Conservation (phyloP, 2,329 filamentous ascomycete genomes). For the Cladosporium austrohemisphaericum region DNA sequence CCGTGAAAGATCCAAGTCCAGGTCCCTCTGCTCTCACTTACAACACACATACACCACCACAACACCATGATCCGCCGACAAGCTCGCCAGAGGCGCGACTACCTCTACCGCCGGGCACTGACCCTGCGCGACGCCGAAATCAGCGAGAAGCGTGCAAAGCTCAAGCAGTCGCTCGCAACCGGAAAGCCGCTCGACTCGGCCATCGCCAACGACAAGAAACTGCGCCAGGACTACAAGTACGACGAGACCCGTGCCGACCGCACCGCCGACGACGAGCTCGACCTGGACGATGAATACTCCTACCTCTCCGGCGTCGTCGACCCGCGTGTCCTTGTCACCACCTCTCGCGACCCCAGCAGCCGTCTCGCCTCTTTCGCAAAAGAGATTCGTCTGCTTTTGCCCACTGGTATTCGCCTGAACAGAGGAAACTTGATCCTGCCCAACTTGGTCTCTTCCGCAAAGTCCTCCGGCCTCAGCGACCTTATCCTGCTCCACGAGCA, state of each 20-base stretch:
- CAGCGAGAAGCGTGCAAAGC: constrained; percentile 80
- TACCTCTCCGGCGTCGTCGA: constrained; percentile 89
- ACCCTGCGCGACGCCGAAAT: constrained; percentile 88
- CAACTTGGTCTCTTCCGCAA: constrained; percentile 77
- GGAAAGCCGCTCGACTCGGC: constrained; percentile 79
- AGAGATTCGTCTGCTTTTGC: constrained; percentile 78
- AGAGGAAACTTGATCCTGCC: constrained; percentile 85
- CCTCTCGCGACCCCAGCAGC: constrained; percentile 80
- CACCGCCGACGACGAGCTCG: constrained; percentile 63
- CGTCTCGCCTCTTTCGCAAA: constrained; percentile 88
- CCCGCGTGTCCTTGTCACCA: constrained; percentile 84
- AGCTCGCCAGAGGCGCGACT: constrained; percentile 75
- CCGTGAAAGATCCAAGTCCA: too few relatives aligned
- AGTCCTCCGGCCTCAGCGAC: constrained; percentile 76
- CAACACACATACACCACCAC: constrained; percentile 2
- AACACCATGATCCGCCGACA: constrained; percentile 59
- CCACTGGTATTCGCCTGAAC: constrained; percentile 83
- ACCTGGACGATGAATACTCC: constrained; percentile 85
- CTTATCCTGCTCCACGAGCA: constrained; percentile 88
- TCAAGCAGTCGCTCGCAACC: constrained; percentile 80
- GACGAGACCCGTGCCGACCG: constrained; percentile 76
- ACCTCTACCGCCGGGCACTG: constrained; percentile 85
- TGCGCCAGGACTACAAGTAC: constrained; percentile 88
- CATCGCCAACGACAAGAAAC: constrained; percentile 78
- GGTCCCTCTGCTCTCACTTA: background rate